Percentiles rank a stretch among this genome's conserved stretches.
These are phyloP conservation scores for Limnomonas spitsbergensis DNA, from an alignment of 139 green algal species.

Conservation along the genomic window DNA sequence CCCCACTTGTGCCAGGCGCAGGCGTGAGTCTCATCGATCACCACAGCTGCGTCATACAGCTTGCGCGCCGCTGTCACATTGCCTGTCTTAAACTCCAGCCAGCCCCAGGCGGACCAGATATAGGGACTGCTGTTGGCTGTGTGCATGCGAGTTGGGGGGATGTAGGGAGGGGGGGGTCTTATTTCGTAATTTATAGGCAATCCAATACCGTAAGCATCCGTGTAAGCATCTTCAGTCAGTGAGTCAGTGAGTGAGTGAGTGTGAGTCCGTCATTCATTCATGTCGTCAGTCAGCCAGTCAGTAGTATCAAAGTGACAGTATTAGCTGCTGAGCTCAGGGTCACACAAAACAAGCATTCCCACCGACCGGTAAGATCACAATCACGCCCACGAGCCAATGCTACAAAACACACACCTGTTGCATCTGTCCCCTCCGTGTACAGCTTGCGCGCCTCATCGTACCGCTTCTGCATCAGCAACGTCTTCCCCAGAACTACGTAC, in stretches of 20 bases:
- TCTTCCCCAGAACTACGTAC: constrained; percentile 89
- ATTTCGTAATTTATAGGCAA: neutral
- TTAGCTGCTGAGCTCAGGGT: no score
- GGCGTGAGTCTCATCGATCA: constrained; percentile 79
- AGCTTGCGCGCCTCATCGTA: constrained; percentile 78
- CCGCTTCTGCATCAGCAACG: constrained; percentile 66
- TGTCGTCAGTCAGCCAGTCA: no score
- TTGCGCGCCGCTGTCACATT: constrained; percentile 74
- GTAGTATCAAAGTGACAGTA: no score
- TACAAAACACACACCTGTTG: constrained; percentile 65
- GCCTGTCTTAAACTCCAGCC: constrained; percentile 69
- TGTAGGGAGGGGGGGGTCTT: no score
- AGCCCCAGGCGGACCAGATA: constrained; percentile 90
- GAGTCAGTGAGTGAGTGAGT: no score
- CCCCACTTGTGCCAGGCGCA: constrained; percentile 96
- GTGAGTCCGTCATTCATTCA: no score
- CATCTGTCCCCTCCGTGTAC: constrained; percentile 83
- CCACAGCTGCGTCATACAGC: constrained; percentile 88
- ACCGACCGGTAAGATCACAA: no score
- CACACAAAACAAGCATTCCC: no score
- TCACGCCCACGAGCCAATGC: no score
- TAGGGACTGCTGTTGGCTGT: constrained; percentile 47
- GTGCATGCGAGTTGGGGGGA: neutral
- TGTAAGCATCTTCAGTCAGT: no score
- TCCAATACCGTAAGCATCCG: no score